phyloP scores from a whole-genome alignment of 305 asterid genomes.

The Petunia hybrid region DNA sequence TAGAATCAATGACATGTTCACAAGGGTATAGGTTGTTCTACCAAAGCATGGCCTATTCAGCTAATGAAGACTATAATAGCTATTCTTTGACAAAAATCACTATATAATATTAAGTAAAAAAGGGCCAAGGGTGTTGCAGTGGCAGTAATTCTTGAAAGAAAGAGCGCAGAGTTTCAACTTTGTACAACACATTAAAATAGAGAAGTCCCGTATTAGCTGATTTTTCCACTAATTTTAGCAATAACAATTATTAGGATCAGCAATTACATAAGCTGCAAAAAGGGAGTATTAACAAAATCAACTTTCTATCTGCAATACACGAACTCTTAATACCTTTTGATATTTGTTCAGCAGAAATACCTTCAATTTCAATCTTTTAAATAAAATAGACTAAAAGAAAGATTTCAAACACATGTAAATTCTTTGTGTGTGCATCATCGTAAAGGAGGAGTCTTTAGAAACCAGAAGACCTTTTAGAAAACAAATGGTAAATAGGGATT shows the following conservation, averaged over 20 bases:
- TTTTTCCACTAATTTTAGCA: not conserved
- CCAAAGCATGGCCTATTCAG: not conserved
- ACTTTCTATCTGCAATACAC: not conserved
- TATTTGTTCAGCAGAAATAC: not conserved
- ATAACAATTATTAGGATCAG: not conserved
- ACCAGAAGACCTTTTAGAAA: not conserved
- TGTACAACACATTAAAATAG: not conserved
- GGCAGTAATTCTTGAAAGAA: not conserved
- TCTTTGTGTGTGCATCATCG: not conserved
- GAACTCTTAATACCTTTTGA: not conserved
- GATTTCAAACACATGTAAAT: not conserved
- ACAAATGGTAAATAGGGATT: not conserved
- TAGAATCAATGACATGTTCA: not conserved
- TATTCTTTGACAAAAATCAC: not conserved
- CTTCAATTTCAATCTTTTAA: no score
- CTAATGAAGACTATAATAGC: not conserved
- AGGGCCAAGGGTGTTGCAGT: constrained; percentile 9
- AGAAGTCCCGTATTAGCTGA: constrained; percentile 8
- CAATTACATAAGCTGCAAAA: not conserved
- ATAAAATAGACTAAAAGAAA: not conserved
- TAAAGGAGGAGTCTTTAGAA: no score
- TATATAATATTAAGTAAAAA: not conserved
- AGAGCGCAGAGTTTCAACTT: not conserved
- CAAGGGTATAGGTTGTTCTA: not conserved
- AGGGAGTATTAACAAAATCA: not conserved